Evolutionary conservation across 768 basidiomycete species (phyloP).

Genomic region (Lactarius trivialis): DNA sequence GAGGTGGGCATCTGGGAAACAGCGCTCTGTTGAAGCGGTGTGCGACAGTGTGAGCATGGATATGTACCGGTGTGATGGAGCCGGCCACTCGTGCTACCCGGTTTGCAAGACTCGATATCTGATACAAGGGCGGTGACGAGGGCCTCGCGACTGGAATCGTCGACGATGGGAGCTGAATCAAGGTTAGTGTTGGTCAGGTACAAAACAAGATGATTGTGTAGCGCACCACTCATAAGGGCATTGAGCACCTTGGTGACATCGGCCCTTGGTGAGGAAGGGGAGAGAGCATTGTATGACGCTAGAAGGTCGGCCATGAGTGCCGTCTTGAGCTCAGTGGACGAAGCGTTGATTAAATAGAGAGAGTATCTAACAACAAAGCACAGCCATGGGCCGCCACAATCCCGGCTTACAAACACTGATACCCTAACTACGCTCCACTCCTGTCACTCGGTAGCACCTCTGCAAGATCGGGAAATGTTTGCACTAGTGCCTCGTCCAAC

Average conservation of each 20-base stretch:
- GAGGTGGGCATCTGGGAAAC: constrained; percentile 51
- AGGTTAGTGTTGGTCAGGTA: constrained; percentile 40
- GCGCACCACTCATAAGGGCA: constrained; percentile 44
- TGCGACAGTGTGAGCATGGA: not conserved
- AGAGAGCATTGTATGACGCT: constrained; percentile 38
- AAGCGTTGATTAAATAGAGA: not conserved
- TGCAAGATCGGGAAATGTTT: constrained; percentile 64
- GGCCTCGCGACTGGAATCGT: constrained; percentile 4
- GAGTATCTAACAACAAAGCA: not conserved
- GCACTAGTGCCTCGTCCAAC: constrained; percentile 62
- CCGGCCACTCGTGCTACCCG: constrained; percentile 12
- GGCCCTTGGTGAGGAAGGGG: constrained; percentile 19
- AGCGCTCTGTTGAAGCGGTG: not conserved
- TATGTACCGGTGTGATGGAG: constrained; percentile 16
- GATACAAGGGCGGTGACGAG: constrained; percentile 6
- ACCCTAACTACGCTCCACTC: not conserved
- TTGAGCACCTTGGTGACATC: constrained; percentile 44
- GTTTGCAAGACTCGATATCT: constrained; percentile 12
- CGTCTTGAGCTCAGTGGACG: not conserved
- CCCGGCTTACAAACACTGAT: not conserved
- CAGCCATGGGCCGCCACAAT: not conserved
- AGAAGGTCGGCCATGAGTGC: constrained; percentile 41
- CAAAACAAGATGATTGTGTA: not conserved
- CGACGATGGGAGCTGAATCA: constrained; percentile 35
- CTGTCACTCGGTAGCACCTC: constrained; percentile 13